These are phyloP conservation scores for Parasarocladium wereldwijsianum DNA, from an alignment of 2,329 filamentous ascomycete species.

Conservation along the genomic window DNA sequence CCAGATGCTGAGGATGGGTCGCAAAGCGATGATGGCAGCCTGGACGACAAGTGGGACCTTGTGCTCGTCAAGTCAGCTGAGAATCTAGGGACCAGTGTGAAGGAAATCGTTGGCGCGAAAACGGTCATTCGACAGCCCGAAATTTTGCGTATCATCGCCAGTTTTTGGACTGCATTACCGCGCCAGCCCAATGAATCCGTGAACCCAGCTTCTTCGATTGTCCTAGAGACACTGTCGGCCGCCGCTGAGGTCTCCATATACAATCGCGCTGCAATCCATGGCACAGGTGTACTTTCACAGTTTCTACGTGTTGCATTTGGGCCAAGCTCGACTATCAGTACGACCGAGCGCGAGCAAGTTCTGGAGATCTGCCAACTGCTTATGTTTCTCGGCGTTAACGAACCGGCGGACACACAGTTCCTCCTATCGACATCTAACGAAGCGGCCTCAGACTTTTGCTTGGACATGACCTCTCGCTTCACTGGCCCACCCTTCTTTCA, in stretches of 20 bases:
- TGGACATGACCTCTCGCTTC: conserved; percentile 60
- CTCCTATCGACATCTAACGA: conserved; percentile 41
- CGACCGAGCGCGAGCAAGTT: conserved; percentile 42
- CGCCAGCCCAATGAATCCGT: conserved; percentile 26
- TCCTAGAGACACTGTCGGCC: conserved; percentile 48
- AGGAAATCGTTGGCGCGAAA: conserved; percentile 32
- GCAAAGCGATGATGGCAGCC: conserved; percentile 16
- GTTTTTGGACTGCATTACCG: conserved; percentile 49
- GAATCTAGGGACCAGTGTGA: conserved; percentile 24
- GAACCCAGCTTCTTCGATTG: conserved; percentile 43
- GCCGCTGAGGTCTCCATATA: conserved; percentile 47
- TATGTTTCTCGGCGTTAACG: conserved; percentile 61
- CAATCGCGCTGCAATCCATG: conserved; percentile 59
- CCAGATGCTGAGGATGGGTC: conserved; percentile 13
- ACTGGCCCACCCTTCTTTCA: conserved; percentile 75
- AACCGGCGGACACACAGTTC: conserved; percentile 69
- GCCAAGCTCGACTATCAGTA: conserved; percentile 31
- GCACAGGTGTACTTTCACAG: conserved; percentile 53
- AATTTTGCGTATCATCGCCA: conserved; percentile 45
- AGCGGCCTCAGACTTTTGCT: conserved; percentile 50
- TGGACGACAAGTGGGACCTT: conserved; percentile 23
- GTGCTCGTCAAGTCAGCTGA: conserved; percentile 21
- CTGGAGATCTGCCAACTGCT: conserved; percentile 54
- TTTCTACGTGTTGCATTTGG: conserved; percentile 49
- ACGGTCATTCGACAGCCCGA: conserved; percentile 45